Percentiles rank a stretch among this genome's conserved stretches.
phyloP scores from a whole-genome alignment of 257 asterid species.

The Nicotiana otophora region DNA sequence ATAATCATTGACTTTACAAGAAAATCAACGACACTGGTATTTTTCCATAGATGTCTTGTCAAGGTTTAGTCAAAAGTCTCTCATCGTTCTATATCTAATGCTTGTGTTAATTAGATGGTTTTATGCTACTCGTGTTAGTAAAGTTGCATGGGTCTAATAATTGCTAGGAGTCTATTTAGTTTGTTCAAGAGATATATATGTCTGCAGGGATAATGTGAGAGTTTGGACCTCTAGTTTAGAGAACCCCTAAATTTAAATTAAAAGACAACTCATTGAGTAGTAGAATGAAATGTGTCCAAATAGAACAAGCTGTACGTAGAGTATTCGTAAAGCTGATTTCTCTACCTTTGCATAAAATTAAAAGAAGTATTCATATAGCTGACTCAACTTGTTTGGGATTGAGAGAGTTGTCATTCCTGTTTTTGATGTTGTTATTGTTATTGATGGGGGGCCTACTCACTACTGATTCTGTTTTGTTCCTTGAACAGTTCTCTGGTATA shows the following conservation, averaged over 20 bases:
- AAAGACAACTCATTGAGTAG: background rate
- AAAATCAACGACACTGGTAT: background rate
- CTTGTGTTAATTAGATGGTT: background rate
- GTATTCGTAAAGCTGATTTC: background rate
- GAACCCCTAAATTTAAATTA: background rate
- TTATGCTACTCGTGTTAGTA: background rate
- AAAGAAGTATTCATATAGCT: background rate
- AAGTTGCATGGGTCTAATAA: background rate
- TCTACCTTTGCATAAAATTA: no score
- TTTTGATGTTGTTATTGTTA: background rate
- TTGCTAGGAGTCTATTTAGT: background rate
- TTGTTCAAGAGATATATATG: background rate
- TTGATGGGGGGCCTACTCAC: background rate
- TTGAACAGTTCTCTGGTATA: conserved; percentile 77
- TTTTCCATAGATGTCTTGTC: background rate
- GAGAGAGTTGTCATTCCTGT: background rate
- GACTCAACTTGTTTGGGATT: background rate
- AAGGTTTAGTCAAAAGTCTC: background rate
- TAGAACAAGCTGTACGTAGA: background rate
- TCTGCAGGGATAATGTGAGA: background rate
- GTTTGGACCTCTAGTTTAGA: background rate
- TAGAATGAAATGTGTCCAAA: background rate
- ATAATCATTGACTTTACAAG: background rate
- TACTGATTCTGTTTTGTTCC: background rate
- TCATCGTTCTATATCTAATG: background rate